Conservation (phyloP, 202 grass and related monocot species). For the Cymbopogon flexuosus region DNA sequence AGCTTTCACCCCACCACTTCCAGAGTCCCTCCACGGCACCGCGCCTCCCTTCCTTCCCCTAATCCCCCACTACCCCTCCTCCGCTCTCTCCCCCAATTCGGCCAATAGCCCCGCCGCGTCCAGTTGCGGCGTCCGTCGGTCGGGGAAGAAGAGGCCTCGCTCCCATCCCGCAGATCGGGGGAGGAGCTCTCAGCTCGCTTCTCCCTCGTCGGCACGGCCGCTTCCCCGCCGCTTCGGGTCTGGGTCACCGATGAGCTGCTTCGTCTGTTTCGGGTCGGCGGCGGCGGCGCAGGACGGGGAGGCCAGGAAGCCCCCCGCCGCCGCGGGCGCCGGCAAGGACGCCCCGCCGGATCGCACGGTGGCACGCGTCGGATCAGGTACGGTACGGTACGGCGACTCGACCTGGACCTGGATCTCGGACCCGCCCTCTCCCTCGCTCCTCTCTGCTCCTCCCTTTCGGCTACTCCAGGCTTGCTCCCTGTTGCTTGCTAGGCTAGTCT, state of each 20-base stretch:
- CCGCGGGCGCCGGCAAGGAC: slow-evolving; percentile 30
- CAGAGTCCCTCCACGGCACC: not conserved
- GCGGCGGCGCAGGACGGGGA: slow-evolving; percentile 36
- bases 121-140: not conserved
- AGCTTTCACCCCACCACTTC: not conserved
- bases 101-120: not conserved
- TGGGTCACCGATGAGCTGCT: slow-evolving; percentile 51
- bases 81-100: not conserved
- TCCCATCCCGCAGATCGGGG: slow-evolving; percentile 18
- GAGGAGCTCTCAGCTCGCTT: not conserved
- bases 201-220: not conserved
- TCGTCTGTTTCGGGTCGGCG: slow-evolving; percentile 53
- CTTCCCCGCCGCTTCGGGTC: not conserved
- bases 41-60: not conserved
- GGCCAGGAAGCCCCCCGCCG: slow-evolving; percentile 30
- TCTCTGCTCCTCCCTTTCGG: not conserved
- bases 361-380: slow-evolving; percentile 48
- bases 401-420: slow-evolving; percentile 36
- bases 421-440: not conserved
- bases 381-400: not conserved
- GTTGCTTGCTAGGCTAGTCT: not conserved
- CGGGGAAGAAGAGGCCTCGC: not conserved
- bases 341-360: slow-evolving; percentile 29
- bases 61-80: not conserved
- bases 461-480: not conserved